phyloP scores from a whole-genome alignment of 305 asterid species.

The Rubia peregrina region DNA sequence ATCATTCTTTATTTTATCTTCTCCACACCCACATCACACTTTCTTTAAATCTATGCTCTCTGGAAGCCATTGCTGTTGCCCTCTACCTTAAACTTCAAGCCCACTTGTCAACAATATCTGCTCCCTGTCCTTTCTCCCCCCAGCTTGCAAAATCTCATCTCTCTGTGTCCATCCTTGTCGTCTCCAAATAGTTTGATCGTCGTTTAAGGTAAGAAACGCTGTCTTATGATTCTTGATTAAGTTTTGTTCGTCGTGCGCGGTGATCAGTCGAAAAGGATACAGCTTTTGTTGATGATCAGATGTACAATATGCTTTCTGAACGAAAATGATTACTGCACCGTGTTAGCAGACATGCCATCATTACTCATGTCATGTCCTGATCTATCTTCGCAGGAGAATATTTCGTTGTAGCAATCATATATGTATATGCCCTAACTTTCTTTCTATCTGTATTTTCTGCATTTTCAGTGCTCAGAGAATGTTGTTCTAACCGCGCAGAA shows the following conservation, averaged over 20 bases:
- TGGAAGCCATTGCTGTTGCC: slow-evolving; percentile 14
- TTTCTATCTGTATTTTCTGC: slow-evolving; percentile 3
- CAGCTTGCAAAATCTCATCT: neutral
- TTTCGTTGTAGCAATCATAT: neutral
- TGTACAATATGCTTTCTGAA: neutral
- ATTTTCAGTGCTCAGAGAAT: slow-evolving; percentile 10
- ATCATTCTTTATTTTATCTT: slow-evolving; percentile 19
- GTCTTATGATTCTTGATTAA: neutral
- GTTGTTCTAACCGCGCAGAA: neutral
- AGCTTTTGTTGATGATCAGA: neutral
- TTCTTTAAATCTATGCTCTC: slow-evolving; percentile 17
- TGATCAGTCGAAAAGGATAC: neutral
- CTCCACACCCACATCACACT: neutral
- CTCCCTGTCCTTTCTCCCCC: neutral
- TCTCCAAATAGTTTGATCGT: neutral
- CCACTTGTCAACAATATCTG: slow-evolving; percentile 22
- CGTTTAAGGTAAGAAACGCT: neutral
- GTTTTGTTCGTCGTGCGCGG: too few relatives aligned
- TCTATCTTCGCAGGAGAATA: neutral
- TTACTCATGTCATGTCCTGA: slow-evolving; percentile 7
- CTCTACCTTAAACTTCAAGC: neutral
- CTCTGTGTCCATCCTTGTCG: slow-evolving; percentile 1
- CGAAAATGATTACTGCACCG: slow-evolving; percentile 9
- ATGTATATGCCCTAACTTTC: neutral
- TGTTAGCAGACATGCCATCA: slow-evolving; percentile 11